phyloP scores from a whole-genome alignment of 192 early-diverging fungal genomes.

The Coemansia sp. region DNA sequence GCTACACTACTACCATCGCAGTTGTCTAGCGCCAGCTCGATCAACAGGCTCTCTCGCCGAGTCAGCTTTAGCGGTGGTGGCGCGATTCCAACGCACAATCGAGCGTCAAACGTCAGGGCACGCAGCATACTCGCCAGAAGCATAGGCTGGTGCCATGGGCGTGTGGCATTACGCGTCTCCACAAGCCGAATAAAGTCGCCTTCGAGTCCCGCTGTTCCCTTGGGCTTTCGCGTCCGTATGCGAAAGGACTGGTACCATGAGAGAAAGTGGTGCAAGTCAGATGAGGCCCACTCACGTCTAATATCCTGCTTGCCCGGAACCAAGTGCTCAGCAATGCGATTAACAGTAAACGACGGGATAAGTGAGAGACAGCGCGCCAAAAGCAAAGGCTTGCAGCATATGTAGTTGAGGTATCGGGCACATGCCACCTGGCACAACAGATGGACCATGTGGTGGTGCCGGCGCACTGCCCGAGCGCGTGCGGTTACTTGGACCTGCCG shows the following conservation, averaged over 20 bases:
- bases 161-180: slow-evolving; percentile 15
- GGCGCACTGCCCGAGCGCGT: slow-evolving; percentile 37
- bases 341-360: slow-evolving; percentile 15
- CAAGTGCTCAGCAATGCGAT: slow-evolving; percentile 33
- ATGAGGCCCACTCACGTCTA: slow-evolving; percentile 47
- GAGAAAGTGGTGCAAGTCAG: slow-evolving; percentile 39
- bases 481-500: slow-evolving; percentile 29
- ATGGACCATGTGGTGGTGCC: slow-evolving; percentile 42
- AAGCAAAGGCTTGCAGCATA: slow-evolving; percentile 9
- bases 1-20: neutral
- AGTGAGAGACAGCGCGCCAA: slow-evolving; percentile 35
- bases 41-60: slow-evolving; percentile 26
- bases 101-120: slow-evolving; percentile 33
- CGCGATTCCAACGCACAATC: slow-evolving; percentile 39
- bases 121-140: slow-evolving; percentile 43
- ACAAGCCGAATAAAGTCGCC: slow-evolving; percentile 26
- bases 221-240: neutral
- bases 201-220: neutral
- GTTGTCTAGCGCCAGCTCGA: slow-evolving; percentile 19
- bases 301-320: slow-evolving; percentile 27
- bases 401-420: slow-evolving; percentile 25
- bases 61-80: slow-evolving; percentile 45
- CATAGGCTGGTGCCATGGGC: slow-evolving; percentile 50
- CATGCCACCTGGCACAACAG: slow-evolving; percentile 28
- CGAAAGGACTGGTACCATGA: slow-evolving; percentile 20